Percentiles rank a stretch among this genome's conserved stretches.
Conservation (phyloP, 441 rosid genomes). For the Corymbia calophylla region DNA sequence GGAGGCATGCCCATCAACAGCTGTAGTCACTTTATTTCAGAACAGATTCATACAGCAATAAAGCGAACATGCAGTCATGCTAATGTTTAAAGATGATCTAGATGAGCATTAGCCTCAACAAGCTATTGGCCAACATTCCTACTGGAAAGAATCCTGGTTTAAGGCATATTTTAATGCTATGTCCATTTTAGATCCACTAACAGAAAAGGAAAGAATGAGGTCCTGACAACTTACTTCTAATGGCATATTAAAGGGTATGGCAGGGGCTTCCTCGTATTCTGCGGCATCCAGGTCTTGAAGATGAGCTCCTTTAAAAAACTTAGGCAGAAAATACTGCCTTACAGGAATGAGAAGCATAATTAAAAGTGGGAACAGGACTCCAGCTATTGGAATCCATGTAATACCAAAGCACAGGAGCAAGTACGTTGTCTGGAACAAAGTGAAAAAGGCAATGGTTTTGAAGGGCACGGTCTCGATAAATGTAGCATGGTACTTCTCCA, state of each 20-base stretch:
- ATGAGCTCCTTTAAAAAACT: slow-evolving; percentile 63
- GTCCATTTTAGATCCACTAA: neutral
- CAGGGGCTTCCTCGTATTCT: slow-evolving; percentile 72
- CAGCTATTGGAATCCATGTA: slow-evolving; percentile 82
- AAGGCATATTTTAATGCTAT: neutral
- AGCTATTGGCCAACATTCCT: neutral
- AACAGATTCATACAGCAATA: neutral
- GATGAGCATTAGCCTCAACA: neutral
- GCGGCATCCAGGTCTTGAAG: slow-evolving; percentile 81
- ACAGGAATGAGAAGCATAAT: slow-evolving; percentile 80
- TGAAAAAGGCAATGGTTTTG: slow-evolving; percentile 50
- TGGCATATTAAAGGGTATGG: slow-evolving; percentile 46
- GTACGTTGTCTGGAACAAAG: slow-evolving; percentile 61
- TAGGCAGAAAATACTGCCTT: slow-evolving; percentile 59
- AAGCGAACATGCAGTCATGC: neutral
- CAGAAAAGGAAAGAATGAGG: neutral
- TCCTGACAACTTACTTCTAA: slow-evolving; percentile 37
- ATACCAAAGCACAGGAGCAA: slow-evolving; percentile 63
- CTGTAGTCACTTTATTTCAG: neutral
- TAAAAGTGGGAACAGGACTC: slow-evolving; percentile 64
- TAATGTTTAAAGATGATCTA: neutral
- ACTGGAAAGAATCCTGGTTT: neutral
- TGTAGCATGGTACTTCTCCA: slow-evolving; percentile 50
- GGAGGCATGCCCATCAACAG: neutral
- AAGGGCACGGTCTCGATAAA: slow-evolving; percentile 68